Percentiles rank a stretch among this genome's conserved stretches.
These are phyloP conservation scores for Rhododendron griersonianum DNA, from an alignment of 148 eudicot species.

Conservation along the genomic window DNA sequence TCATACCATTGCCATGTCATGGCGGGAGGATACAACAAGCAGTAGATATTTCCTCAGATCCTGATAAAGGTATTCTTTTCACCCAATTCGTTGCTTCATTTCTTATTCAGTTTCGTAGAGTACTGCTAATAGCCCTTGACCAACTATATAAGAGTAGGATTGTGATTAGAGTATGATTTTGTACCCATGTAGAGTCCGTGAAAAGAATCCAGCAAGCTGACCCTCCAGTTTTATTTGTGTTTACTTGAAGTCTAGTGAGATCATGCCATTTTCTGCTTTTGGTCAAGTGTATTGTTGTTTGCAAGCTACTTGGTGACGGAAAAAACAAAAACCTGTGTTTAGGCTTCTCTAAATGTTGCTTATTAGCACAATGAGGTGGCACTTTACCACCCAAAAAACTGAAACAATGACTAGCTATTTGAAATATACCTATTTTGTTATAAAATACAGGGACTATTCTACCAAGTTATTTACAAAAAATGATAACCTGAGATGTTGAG, in stretches of 20 bases:
- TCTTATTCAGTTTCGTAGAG: neutral
- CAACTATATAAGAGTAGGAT: neutral
- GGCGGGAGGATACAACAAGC: neutral
- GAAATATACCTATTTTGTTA: neutral
- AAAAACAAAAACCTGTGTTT: neutral
- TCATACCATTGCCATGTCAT: neutral
- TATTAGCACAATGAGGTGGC: neutral
- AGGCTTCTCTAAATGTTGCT: neutral
- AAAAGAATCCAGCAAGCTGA: neutral
- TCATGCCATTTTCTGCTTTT: neutral
- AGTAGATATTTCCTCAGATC: neutral
- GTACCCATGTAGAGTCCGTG: neutral
- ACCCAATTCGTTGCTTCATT: neutral
- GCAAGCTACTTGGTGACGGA: neutral
- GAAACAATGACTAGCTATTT: neutral
- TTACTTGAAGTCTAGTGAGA: neutral
- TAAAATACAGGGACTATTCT: neutral
- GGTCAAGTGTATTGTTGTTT: neutral
- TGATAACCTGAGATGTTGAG: neutral
- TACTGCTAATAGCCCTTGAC: neutral
- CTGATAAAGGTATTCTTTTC: neutral
- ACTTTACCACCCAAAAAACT: neutral
- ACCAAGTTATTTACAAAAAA: neutral
- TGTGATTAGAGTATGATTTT: neutral
- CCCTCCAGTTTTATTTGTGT: neutral